Evolutionary conservation across 352 stramenopile genomes (phyloP).

Genomic region (Globisporangium apiculatum): DNA sequence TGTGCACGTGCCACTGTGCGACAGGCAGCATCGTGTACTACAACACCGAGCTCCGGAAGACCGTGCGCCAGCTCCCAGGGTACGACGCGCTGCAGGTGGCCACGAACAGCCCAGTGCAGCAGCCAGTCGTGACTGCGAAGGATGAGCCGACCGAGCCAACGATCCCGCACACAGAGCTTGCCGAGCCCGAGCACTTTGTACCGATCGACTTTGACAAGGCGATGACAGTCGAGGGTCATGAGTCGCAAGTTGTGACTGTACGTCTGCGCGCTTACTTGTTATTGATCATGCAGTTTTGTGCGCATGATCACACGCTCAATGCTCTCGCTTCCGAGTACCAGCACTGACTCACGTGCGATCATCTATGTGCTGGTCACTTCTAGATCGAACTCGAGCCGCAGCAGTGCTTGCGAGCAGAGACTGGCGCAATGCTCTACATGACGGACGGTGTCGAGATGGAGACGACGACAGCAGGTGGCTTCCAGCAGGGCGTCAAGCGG

Average conservation of each 20-base stretch:
- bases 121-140: neutral
- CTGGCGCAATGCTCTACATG: constrained; percentile 95
- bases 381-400: constrained; percentile 84
- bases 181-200: constrained; percentile 56
- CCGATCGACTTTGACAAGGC: constrained; percentile 81
- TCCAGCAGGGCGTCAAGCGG: constrained; percentile 80
- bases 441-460: constrained; percentile 90
- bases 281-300: neutral
- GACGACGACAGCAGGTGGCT: constrained; percentile 86
- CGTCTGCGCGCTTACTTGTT: neutral
- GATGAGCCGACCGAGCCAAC: constrained; percentile 7
- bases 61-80: constrained; percentile 41
- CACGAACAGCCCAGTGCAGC: neutral
- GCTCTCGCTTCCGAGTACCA: too few relatives aligned
- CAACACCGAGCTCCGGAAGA: constrained; percentile 51
- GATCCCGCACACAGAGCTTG: constrained; percentile 20
- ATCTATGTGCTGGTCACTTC: neutral
- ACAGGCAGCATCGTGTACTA: constrained; percentile 61
- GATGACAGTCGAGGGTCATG: constrained; percentile 72
- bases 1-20: neutral
- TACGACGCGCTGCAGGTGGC: constrained; percentile 9
- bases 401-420: constrained; percentile 90
- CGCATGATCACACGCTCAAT: too few relatives aligned
- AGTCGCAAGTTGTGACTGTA: constrained; percentile 84
- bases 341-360: too few relatives aligned